A percentile compares a stretch with the other conserved stretches of the same genome.
phyloP scores from a whole-genome alignment of 192 early-diverging fungal species.

The Coemansia biformis region DNA sequence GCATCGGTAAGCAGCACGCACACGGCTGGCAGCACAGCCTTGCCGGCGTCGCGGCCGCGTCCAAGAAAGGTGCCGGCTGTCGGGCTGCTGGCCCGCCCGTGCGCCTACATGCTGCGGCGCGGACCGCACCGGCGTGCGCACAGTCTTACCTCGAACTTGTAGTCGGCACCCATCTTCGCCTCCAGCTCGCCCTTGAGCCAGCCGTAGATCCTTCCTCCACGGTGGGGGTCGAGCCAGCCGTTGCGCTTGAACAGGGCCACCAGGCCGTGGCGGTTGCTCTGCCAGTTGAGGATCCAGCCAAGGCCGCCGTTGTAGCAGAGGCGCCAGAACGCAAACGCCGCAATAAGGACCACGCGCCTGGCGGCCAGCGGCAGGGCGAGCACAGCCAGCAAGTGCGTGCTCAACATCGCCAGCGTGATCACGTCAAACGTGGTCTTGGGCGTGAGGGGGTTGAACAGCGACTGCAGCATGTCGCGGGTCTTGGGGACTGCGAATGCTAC shows the following conservation, averaged over 20 bases:
- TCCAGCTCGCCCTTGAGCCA: conserved; percentile 67
- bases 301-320: conserved; percentile 81
- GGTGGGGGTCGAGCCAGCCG: conserved; percentile 60
- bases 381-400: conserved; percentile 60
- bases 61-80: no score
- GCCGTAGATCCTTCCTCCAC: conserved; percentile 51
- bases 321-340: conserved; percentile 83
- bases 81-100: no score
- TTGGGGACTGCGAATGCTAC: conserved; percentile 60
- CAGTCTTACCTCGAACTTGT: conserved; percentile 80
- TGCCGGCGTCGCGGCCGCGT: no score
- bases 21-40: no score
- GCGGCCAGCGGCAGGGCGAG: conserved; percentile 55
- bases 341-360: conserved; percentile 60
- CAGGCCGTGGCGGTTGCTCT: conserved; percentile 69
- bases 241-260: conserved; percentile 65
- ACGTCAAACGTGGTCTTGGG: conserved; percentile 74
- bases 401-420: conserved; percentile 60
- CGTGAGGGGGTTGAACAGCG: conserved; percentile 64
- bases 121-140: no score
- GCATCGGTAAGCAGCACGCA: no score
- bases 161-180: conserved; percentile 74
- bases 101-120: no score
- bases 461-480: conserved; percentile 69
- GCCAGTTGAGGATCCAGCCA: conserved; percentile 73